Conservation (phyloP, 306 rosid genomes). For the Vicia faba region DNA sequence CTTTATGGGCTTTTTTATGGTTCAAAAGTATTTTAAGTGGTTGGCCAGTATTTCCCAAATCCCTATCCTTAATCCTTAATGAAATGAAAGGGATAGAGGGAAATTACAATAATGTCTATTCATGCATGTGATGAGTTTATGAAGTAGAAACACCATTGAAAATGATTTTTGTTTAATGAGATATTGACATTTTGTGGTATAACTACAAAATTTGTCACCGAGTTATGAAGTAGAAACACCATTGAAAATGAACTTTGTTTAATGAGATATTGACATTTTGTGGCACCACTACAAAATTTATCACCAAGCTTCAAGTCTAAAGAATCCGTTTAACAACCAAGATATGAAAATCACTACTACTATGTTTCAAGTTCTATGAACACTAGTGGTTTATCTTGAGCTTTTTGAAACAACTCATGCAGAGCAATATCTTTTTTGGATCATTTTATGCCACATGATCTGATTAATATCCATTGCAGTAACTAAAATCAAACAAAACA, state of each 20-base stretch:
- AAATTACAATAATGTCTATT: background rate
- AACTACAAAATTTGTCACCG: background rate
- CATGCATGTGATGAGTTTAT: background rate
- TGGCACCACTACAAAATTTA: background rate
- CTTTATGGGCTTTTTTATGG: conserved; percentile 28
- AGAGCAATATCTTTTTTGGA: no score
- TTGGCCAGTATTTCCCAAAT: conserved; percentile 2
- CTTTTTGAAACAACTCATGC: no score
- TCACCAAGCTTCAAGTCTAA: background rate
- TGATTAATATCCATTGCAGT: no score
- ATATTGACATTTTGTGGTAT: background rate
- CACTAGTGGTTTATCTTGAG: no score
- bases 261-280: background rate
- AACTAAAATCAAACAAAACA: no score
- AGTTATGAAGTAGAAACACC: background rate
- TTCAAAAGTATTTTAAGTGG: conserved; percentile 13
- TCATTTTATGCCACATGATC: no score
- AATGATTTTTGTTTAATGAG: background rate
- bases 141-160: background rate
- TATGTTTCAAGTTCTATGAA: no score
- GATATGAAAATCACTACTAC: background rate
- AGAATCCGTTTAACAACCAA: background rate
- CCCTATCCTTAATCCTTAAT: conserved; percentile 11
- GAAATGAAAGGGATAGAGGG: conserved; percentile 5
- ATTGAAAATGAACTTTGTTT: background rate